Base-by-base conservation (phyloP, 352 stramenopile species). In the Globisporangium cystogenes region DNA sequence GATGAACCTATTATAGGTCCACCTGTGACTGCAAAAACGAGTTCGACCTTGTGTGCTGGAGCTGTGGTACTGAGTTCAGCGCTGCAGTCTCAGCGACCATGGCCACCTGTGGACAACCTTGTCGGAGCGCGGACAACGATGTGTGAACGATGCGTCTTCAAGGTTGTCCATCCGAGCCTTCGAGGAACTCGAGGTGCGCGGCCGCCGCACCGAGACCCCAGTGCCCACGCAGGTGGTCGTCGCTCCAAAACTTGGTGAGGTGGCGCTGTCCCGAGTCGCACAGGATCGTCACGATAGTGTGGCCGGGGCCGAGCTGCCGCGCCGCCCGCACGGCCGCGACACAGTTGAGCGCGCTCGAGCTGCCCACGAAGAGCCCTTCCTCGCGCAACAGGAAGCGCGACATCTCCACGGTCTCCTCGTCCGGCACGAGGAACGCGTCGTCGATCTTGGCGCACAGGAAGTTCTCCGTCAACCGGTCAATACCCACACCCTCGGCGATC, bases 381-480 rank as follows among this genome's bases (percentile, higher is more conserved):
- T 98, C 81, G 26, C 74, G 75, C 36, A 99, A 69, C 16, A 99
- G 63, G 65, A 95, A 98, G 58, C 98, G 96, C 35, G 96, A 96
- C 96, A 99, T 99, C 54, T 98, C 84, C 5, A 99, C 86, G 10
- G 96, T 96, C 65, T 99, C 93, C 60, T 98, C 79, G 80, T 99
- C 95, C 2, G 78, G 82, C 41, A 98, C 91, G 49, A 73, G 70
- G 67, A 93, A 85, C 10, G 87, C 88, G 57, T 91, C 83, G 59
- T 97, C 89, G 49, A 96, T 86, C 31, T 88, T 72, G 12, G 95
- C 96, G 11, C 86, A 72, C 24, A 81, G 55, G 62, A 99, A 99
- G 69, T 99, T 99, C 31, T 86, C 74, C 10, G 96, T 99, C 48
- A 99, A 64, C 15, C 97, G 92, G 70, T 99, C 96, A 51, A 99